These are phyloP conservation scores for Gossypium bickii DNA, from an alignment of 345 rosid genomes.

Conservation along the genomic window DNA sequence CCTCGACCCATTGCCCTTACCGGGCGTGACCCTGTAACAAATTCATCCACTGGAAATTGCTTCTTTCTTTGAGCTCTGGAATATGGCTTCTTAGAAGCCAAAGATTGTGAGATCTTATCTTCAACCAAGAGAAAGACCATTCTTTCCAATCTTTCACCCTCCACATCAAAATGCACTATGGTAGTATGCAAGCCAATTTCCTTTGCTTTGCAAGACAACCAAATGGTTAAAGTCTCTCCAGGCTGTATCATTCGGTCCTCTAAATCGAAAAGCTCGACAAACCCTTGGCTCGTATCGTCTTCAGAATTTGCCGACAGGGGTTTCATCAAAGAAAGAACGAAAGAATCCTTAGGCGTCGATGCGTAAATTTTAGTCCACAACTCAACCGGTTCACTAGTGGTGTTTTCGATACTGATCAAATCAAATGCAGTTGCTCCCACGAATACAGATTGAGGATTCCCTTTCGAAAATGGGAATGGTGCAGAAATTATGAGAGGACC, in stretches of 20 bases:
- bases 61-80: constrained; percentile 49
- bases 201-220: constrained; percentile 73
- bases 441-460: constrained; percentile 55
- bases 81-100: constrained; percentile 51
- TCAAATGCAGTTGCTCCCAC: constrained; percentile 55
- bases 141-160: constrained; percentile 50
- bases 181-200: constrained; percentile 68
- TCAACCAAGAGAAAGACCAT: constrained; percentile 71
- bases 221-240: constrained; percentile 51
- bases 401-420: constrained; percentile 55
- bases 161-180: constrained; percentile 55
- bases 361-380: constrained; percentile 64
- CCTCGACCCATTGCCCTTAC: constrained; percentile 16
- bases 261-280: constrained; percentile 39
- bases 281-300: constrained; percentile 24
- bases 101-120: constrained; percentile 61
- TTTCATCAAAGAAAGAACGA: constrained; percentile 60
- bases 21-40: constrained; percentile 47
- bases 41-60: constrained; percentile 39
- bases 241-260: constrained; percentile 86
- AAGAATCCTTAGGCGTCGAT: constrained; percentile 54
- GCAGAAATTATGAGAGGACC: constrained; percentile 57
- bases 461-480: constrained; percentile 60
- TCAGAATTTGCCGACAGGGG: constrained; percentile 42
- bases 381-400: constrained; percentile 46